Evolutionary conservation across 441 rosid species (phyloP).

Genomic region (Biscutella laevigata): DNA sequence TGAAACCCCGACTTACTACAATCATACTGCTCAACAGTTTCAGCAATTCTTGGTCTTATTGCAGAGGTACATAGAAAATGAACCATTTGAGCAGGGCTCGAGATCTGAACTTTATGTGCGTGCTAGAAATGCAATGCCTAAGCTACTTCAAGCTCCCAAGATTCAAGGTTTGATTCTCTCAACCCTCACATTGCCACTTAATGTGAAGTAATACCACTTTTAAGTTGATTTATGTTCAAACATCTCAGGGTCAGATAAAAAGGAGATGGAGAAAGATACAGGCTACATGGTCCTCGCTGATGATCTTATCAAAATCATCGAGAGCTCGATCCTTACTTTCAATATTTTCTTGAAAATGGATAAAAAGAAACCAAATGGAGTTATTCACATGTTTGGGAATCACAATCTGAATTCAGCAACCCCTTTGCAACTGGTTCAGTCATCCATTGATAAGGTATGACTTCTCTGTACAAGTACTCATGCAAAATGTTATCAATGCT

Average conservation of each 20-base stretch:
- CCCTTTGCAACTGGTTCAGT: constrained; percentile 70
- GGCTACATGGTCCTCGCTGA: constrained; percentile 46
- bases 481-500: not conserved
- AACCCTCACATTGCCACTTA: not conserved
- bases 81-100: constrained; percentile 76
- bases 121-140: constrained; percentile 63
- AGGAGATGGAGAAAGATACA: constrained; percentile 50
- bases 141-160: constrained; percentile 83
- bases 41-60: constrained; percentile 85
- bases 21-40: constrained; percentile 72
- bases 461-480: not conserved
- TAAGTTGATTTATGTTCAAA: constrained; percentile 10
- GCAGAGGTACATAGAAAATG: constrained; percentile 90
- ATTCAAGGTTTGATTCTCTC: constrained; percentile 44
- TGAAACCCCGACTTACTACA: constrained; percentile 55
- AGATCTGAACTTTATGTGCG: constrained; percentile 72
- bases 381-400: constrained; percentile 56
- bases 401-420: constrained; percentile 39
- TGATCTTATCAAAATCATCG: constrained; percentile 58
- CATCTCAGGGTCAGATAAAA: constrained; percentile 47
- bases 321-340: constrained; percentile 59
- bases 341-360: constrained; percentile 71
- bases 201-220: constrained; percentile 5
- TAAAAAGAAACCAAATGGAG: constrained; percentile 48
- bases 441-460: constrained; percentile 60